These are phyloP conservation scores for Jasminum sambac DNA, from an alignment of 257 asterid genomes.

Conservation along the genomic window DNA sequence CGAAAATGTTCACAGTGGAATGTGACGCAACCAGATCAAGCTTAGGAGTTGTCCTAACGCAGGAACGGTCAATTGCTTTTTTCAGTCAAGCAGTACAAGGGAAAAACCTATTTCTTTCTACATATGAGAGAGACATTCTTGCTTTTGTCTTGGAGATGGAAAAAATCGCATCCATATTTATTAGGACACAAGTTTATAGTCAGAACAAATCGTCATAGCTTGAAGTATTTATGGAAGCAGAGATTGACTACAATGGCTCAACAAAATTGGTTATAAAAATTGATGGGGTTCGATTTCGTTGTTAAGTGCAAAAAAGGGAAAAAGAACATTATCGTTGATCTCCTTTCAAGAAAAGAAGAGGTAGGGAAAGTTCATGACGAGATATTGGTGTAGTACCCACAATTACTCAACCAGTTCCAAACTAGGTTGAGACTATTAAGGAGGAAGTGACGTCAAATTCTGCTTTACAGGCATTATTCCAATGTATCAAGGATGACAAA, in stretches of 20 bases:
- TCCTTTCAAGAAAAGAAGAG: neutral
- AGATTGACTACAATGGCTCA: neutral
- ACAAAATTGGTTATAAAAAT: neutral
- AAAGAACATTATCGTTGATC: neutral
- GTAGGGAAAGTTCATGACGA: too few species aligned
- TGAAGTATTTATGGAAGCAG: neutral
- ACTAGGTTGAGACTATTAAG: neutral
- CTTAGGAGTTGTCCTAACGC: neutral
- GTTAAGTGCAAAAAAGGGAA: neutral
- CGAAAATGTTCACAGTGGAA: neutral
- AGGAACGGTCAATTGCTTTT: neutral
- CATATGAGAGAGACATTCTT: neutral
- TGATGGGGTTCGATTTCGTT: constrained; percentile 2
- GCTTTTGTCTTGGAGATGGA: neutral
- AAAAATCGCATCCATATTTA: constrained; percentile 7
- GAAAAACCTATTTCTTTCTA: neutral
- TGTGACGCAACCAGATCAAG: neutral
- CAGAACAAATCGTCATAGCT: neutral
- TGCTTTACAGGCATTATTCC: neutral
- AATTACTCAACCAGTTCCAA: neutral
- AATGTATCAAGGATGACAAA: neutral
- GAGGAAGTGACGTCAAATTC: neutral
- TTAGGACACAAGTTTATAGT: neutral
- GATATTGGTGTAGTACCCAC: too few species aligned
- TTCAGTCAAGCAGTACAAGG: neutral